Base-by-base conservation (phyloP, 352 stramenopile genomes). In the Pythium vanterpoolii region DNA sequence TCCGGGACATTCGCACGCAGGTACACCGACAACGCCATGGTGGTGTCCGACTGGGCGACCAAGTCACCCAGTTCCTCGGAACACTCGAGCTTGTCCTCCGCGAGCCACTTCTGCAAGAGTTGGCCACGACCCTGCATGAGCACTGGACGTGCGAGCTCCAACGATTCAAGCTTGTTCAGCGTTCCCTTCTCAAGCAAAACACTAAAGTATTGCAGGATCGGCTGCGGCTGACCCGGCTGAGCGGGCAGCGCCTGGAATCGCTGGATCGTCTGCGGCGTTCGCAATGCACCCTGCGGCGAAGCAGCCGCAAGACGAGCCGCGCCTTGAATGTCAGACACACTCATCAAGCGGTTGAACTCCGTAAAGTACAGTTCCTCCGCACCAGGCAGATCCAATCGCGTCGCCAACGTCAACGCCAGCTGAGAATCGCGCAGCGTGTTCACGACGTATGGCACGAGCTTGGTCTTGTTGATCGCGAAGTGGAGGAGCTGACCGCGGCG, bases 61-160 rank as follows among this genome's bases (percentile, higher is more conserved):
- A 99, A 83, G 71, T 99, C 97, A 72, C 97, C 97, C 19, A 99
- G 85, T 70, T 98, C 91, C 68, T 99, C 97, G 0, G 94, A 98
- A 73, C 94, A 98, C 62, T 98, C 89, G 33, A 99, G 81, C 80
- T 99, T 99, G 79, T 99, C 96, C 71, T 99, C 98, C 21, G 97
- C 98, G 23, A 99, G 83, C 97, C 97, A 99, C 76, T 99, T 99
- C 77, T 99, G 97, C 62, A 99, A 83, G 28, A 99, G 83, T 64
- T 98, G 94, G 8, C 93, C 93, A 54, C 97, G 92, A 56, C 96
- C 94, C 79, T 99, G 97, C 77, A 97, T 90, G 57, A 99, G 76
- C 28, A 99, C 96, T 2, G 97, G 97, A 27, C 97, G 97, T 43
- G 96, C 96, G 16, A 99, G 84, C 77, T 99, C 97, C 42, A 99